These are phyloP conservation scores for Cinchona pubescens DNA, from an alignment of 257 asterid genomes.

Conservation along the genomic window DNA sequence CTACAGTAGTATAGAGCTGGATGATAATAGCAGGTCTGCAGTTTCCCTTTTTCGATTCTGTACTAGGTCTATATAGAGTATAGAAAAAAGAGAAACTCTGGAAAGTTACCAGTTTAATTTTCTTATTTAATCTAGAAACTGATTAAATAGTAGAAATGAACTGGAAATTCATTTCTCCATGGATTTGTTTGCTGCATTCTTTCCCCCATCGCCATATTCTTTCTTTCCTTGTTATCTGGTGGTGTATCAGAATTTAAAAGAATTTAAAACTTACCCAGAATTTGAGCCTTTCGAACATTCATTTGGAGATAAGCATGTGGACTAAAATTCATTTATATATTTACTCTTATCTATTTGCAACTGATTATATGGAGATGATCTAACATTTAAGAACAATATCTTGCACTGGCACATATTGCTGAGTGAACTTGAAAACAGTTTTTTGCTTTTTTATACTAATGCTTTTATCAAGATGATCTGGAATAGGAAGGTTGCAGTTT, in stretches of 20 bases:
- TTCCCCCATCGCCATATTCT: background rate
- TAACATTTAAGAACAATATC: background rate
- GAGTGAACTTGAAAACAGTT: background rate
- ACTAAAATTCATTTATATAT: background rate
- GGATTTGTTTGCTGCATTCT: background rate
- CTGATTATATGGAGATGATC: background rate
- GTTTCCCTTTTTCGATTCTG: conserved; percentile 2
- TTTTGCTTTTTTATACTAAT: background rate
- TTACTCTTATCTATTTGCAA: background rate
- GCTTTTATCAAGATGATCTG: background rate
- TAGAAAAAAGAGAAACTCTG: background rate
- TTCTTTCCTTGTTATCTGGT: background rate
- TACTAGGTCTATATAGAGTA: background rate
- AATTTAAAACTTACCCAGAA: background rate
- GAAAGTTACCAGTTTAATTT: background rate
- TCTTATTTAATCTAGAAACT: background rate
- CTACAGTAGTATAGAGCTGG: background rate
- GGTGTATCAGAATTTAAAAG: background rate
- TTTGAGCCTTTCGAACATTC: background rate
- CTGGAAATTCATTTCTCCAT: background rate
- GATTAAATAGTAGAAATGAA: no score
- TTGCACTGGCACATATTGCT: background rate
- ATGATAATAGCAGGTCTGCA: background rate
- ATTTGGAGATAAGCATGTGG: background rate
- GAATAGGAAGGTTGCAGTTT: background rate